Base-by-base conservation (phyloP, 1,139 yeast genomes). In the Pichia sp. region DNA sequence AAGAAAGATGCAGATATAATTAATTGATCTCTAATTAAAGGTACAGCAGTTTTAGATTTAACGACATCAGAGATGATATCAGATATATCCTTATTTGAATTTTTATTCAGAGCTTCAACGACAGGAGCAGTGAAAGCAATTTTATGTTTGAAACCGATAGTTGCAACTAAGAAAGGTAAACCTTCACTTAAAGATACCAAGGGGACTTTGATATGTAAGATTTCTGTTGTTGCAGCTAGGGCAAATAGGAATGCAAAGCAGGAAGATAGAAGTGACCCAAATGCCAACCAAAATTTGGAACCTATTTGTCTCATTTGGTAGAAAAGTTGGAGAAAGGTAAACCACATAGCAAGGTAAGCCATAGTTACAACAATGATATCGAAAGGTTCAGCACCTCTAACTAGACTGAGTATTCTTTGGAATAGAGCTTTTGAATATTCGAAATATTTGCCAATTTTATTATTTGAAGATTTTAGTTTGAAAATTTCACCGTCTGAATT, bases 81-180 rank as follows among this genome's bases (percentile, higher is more conserved):
- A 33, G 67, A 63, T 31, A 69, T 75, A 45, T 72, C 76, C 31
- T 56, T 54, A 41, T 71, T 74, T 25, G 59, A 54, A 35, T 61
- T 57, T 4, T 67, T 54, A 15, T 64, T 55, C 14, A 56, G 41
- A 9, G 60, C 68, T 42, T 62, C 61, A 55, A 80, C 62, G 30
- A 83, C 80, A 39, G 77, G 72, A 23, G 79, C 70, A 1, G 96
- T 84, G 51, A 89, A 72, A 23, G 79, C 71, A 22, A 86, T 76
- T 57, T 91, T 88, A 61, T 85, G 86, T 57, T 88, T 89, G 64
- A 91, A 91, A 1, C 98, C 98, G 55, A 91, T 78, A 9, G 89
- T 81, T 21, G 95, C 91, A 18, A 89, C 95, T 54, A 91, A 71
- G 62, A 91, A 91, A 21, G 98, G 98, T 38, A 91, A 67, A 11